A percentile compares a stretch with the other conserved stretches of the same genome.
These are phyloP conservation scores for Novymonas esmeraldas DNA, from an alignment of 208 protist species.

Conservation along the genomic window DNA sequence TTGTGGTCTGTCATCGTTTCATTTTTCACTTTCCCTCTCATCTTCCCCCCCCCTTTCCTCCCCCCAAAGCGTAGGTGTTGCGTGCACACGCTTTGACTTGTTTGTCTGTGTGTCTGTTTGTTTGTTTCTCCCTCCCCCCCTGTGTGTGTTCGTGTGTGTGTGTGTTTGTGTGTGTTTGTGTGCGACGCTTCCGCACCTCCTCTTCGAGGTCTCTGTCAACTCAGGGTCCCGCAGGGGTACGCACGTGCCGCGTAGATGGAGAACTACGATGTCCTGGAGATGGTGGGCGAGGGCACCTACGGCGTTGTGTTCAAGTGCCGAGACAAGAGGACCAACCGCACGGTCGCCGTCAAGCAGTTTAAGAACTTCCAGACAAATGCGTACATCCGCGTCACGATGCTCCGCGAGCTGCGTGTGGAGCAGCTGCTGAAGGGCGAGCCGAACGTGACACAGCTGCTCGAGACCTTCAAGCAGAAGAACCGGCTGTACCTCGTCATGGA, in stretches of 20 bases:
- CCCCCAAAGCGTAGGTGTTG: too few species aligned
- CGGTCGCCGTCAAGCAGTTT: conserved; percentile 96
- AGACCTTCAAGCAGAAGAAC: conserved; percentile 85
- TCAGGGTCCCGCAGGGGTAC: background rate
- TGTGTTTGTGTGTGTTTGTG: background rate
- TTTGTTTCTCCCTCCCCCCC: background rate
- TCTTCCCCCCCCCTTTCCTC: too few species aligned
- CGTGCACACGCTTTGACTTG: too few species aligned
- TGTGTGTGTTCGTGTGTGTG: background rate
- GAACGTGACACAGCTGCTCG: conserved; percentile 91
- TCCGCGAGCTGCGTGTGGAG: conserved; percentile 93
- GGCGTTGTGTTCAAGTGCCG: conserved; percentile 93
- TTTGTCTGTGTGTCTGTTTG: too few species aligned
- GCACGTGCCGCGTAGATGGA: conserved; percentile 73
- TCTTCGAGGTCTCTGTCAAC: background rate
- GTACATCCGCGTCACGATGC: conserved; percentile 86
- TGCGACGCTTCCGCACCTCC: background rate
- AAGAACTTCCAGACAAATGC: conserved; percentile 91
- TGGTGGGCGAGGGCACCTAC: conserved; percentile 95
- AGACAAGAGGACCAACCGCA: conserved; percentile 69
- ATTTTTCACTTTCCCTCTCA: too few species aligned
- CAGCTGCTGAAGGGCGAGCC: conserved; percentile 87
- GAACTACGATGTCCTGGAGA: conserved; percentile 68
- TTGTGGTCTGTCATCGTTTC: too few species aligned
- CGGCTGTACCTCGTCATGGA: conserved; percentile 96